A percentile compares a stretch with the other conserved stretches of the same genome.
Conservation (phyloP, 1,284 basidiomycete genomes). For the Ustilago nuda region DNA sequence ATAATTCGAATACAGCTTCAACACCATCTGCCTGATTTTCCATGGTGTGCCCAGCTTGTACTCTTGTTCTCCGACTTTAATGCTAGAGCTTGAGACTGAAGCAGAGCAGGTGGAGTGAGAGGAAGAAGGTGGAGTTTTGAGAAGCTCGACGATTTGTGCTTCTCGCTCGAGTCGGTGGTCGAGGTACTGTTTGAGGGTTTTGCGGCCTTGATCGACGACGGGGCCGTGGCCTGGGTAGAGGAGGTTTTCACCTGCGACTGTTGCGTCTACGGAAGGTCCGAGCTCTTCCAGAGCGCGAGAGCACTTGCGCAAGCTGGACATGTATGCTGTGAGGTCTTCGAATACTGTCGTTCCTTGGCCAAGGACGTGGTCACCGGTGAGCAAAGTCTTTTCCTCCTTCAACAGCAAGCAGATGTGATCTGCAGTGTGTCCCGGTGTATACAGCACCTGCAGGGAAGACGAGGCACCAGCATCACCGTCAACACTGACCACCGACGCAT, state of each 20-base stretch:
- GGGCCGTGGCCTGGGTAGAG: slow-evolving; percentile 92
- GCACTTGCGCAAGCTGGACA: slow-evolving; percentile 78
- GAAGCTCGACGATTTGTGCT: slow-evolving; percentile 78
- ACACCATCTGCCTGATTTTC: slow-evolving; percentile 61
- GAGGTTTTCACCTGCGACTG: slow-evolving; percentile 52
- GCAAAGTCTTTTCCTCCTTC: slow-evolving; percentile 73
- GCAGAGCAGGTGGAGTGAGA: slow-evolving; percentile 3
- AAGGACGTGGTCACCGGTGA: slow-evolving; percentile 90
- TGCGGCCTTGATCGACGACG: slow-evolving; percentile 75
- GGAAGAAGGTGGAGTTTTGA: slow-evolving; percentile 72
- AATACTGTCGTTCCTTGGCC: slow-evolving; percentile 92
- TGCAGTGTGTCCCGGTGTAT: slow-evolving; percentile 89
- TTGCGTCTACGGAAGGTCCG: slow-evolving; percentile 22
- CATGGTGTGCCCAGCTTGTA: slow-evolving; percentile 38
- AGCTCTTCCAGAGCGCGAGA: slow-evolving; percentile 70
- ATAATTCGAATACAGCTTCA: slow-evolving; percentile 77
- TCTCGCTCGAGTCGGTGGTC: slow-evolving; percentile 85
- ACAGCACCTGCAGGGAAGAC: slow-evolving; percentile 74
- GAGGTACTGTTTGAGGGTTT: slow-evolving; percentile 79
- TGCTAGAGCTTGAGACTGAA: not conserved
- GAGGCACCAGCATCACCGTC: slow-evolving; percentile 13
- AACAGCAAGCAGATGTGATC: slow-evolving; percentile 79
- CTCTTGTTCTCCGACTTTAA: slow-evolving; percentile 14
- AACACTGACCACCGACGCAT: slow-evolving; percentile 37
- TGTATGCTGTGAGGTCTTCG: slow-evolving; percentile 82